A percentile compares a stretch with the other conserved stretches of the same genome.
These are phyloP conservation scores for Melaleuca alternifolia DNA, from an alignment of 345 rosid species.

Conservation along the genomic window DNA sequence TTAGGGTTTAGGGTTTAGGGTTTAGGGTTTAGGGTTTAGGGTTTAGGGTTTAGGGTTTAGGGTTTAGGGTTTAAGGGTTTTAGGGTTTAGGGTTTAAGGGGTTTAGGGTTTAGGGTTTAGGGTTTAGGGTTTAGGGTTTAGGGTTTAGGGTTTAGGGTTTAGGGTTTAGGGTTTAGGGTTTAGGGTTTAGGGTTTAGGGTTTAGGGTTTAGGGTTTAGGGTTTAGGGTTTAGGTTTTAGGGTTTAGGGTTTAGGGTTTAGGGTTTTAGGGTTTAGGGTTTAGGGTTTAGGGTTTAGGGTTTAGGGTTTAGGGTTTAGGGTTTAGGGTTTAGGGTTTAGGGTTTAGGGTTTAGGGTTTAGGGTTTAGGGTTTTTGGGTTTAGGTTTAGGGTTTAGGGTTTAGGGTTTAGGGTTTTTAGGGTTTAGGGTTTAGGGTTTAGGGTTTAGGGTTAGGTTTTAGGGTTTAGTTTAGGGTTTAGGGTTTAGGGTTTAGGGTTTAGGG, in stretches of 20 bases:
- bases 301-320: too few relatives aligned
- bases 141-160: conserved; percentile 1
- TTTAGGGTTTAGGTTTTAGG: conserved; percentile 2
- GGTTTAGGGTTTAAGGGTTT: background rate
- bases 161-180: conserved; percentile 1
- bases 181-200: background rate
- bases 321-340: too few relatives aligned
- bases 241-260: background rate
- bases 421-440: too few relatives aligned
- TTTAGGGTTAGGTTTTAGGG: too few relatives aligned
- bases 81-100: background rate
- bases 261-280: conserved; percentile 2
- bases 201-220: too few relatives aligned
- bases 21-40: conserved; percentile 4
- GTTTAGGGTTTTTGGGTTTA: too few relatives aligned
- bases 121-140: background rate
- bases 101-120: background rate
- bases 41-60: background rate
- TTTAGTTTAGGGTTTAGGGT: too few relatives aligned
- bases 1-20: background rate
- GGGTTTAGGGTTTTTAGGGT: too few relatives aligned
- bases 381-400: too few relatives aligned
- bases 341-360: too few relatives aligned
- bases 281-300: conserved; percentile 6
- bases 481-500: too few relatives aligned